phyloP scores from a whole-genome alignment of 2,329 filamentous ascomycete species.

The Metarhizium humberi region DNA sequence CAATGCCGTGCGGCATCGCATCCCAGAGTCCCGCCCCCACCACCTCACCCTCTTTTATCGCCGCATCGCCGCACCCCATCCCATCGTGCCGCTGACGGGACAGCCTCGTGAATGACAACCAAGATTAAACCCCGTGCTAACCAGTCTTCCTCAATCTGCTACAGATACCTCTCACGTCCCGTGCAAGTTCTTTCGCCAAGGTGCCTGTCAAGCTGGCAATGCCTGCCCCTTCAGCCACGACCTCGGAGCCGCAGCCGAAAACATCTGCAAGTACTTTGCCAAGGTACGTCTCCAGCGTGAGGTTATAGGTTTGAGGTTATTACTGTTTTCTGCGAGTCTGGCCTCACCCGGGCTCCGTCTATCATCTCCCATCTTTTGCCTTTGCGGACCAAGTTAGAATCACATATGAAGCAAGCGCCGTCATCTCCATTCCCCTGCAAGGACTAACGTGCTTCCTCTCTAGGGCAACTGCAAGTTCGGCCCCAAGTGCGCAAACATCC shows the following conservation, averaged over 20 bases:
- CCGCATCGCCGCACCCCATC: constrained; percentile 1
- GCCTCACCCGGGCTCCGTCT: no score
- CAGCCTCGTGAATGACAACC: no score
- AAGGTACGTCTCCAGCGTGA: constrained; percentile 54
- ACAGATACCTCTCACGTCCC: constrained; percentile 92
- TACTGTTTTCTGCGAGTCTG: no score
- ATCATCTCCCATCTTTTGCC: no score
- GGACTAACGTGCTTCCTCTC: constrained; percentile 1
- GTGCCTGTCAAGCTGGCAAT: constrained; percentile 89
- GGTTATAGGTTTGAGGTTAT: not conserved
- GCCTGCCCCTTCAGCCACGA: constrained; percentile 97
- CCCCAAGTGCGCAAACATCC: constrained; percentile 92
- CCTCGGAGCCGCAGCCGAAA: constrained; percentile 73
- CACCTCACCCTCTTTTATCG: not conserved
- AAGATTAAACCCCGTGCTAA: not conserved
- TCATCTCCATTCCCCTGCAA: no score
- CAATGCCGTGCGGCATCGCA: not conserved
- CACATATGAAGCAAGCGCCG: no score
- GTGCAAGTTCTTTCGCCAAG: constrained; percentile 98
- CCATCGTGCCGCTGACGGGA: not conserved
- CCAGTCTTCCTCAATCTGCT: not conserved
- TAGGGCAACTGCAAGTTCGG: constrained; percentile 99
- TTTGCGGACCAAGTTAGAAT: no score
- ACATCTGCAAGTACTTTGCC: constrained; percentile 96
- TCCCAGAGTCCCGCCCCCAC: constrained; percentile 6